Evolutionary conservation across 305 asterid genomes (phyloP), one percentile per base, ranked within the genome.

Genomic region (Galium porrigens): DNA sequence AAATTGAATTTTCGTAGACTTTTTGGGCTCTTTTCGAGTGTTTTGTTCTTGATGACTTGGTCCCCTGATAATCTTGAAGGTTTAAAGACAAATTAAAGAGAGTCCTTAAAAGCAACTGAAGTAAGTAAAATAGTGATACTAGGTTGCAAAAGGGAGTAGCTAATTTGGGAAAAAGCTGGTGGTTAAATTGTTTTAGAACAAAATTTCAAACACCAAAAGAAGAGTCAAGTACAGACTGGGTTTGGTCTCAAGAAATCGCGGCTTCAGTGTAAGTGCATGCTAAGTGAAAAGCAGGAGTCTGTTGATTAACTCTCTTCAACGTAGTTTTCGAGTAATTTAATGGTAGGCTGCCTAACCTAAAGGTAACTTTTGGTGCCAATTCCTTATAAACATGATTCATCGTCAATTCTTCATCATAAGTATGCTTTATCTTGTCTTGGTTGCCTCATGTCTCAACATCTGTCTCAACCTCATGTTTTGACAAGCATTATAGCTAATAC

Each of bases 191-290:
- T 14, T 1, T 52, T 44, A 51, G 46, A 58, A 42, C 56, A 51
- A 6, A 58, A 51, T 17, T 61, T 64, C 68, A 56, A 59, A 68
- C 58, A 53, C 59, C 25, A 58, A 67, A 20, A 58, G 39, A 37
- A 15, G 36, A 30, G 17, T 27, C 65, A 34, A 67, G 79, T 52
- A 71, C 79, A 59, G 18, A 41, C 36, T 29, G 71, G 76, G 65
- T 75, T 27, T 72, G 74, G 79, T 68, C 79, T 75, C 79, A 68
- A 75, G 79, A 71, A 71, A 75, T 44, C 60, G 73, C 76, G 76
- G 79, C 73, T 71, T 51, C 65, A 39, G n/a, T 42, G 9, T 0
- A 27, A 48, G 25, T 20, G 30, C 30, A 18, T 18, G 27, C 17
- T 8, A 18, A 20, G 6, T 9, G 14, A 54, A 56, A 64, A 41